phyloP scores from a whole-genome alignment of 2,329 filamentous ascomycete genomes.

The Gaeumannomyces sp. region DNA sequence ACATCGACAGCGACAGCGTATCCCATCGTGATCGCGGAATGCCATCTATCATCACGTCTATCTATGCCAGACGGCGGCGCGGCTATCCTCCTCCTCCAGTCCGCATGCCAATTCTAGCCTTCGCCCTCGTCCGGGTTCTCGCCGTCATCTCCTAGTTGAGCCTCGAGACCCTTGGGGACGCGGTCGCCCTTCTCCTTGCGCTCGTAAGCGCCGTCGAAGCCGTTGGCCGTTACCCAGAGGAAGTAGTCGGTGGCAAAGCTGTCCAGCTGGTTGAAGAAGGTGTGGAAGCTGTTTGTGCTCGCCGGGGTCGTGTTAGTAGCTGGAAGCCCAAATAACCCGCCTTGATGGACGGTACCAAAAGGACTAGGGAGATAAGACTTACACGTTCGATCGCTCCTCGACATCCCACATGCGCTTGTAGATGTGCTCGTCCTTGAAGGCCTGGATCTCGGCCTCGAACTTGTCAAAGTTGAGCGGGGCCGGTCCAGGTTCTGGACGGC shows the following conservation, averaged over 20 bases:
- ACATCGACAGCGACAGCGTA: too few relatives aligned
- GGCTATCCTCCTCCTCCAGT: background rate
- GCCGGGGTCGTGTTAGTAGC: background rate
- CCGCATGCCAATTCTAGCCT: conserved; percentile 10
- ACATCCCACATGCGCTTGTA: conserved; percentile 87
- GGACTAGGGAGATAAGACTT: conserved; percentile 33
- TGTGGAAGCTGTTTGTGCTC: conserved; percentile 54
- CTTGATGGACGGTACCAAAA: background rate
- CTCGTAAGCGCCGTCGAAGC: conserved; percentile 54
- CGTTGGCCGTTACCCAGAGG: conserved; percentile 66
- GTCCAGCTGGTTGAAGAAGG: conserved; percentile 75
- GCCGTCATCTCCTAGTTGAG: conserved; percentile 46
- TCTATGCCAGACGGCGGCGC: too few relatives aligned
- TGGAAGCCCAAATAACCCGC: too few relatives aligned
- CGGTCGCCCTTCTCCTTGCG: conserved; percentile 35
- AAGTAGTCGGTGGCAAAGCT: conserved; percentile 67
- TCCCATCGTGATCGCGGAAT: background rate
- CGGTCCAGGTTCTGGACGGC: conserved; percentile 57
- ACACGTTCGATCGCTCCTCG: conserved; percentile 83
- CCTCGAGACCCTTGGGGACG: conserved; percentile 34
- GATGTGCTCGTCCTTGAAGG: conserved; percentile 88
- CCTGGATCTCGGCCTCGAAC: conserved; percentile 70
- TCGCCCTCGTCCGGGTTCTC: conserved; percentile 23
- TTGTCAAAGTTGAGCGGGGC: conserved; percentile 72
- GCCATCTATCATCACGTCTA: background rate